Conservation (phyloP, 148 eudicot genomes). For the Pouteria glomerata region DNA sequence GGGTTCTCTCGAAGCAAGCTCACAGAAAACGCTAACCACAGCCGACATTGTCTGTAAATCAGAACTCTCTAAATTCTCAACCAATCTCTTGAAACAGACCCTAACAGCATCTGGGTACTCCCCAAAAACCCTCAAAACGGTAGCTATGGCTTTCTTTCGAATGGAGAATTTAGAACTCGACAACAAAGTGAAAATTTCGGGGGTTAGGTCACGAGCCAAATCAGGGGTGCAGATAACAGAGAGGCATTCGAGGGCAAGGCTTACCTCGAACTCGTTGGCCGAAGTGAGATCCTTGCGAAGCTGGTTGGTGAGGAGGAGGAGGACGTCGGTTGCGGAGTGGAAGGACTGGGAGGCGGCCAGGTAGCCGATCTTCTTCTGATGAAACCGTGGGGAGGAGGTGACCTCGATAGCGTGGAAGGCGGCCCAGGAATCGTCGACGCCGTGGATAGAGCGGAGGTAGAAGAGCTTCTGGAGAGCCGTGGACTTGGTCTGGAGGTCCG, state of each 20-base stretch:
- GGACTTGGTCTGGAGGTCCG: slow-evolving; percentile 68
- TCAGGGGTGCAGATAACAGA: slow-evolving; percentile 51
- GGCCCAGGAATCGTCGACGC: slow-evolving; percentile 53
- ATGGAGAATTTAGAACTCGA: slow-evolving; percentile 44
- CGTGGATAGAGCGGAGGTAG: slow-evolving; percentile 54
- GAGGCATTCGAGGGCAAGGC: slow-evolving; percentile 56
- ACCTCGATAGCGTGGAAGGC: slow-evolving; percentile 76
- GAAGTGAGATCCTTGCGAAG: slow-evolving; percentile 72
- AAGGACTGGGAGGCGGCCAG: slow-evolving; percentile 62
- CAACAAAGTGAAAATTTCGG: slow-evolving; percentile 54
- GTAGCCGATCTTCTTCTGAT: slow-evolving; percentile 59
- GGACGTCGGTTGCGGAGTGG: slow-evolving; percentile 48
- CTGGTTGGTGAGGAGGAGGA: slow-evolving; percentile 73
- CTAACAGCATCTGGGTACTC: slow-evolving; percentile 74
- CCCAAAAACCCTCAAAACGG: slow-evolving; percentile 51
- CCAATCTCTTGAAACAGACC: slow-evolving; percentile 83
- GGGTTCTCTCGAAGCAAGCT: slow-evolving; percentile 59
- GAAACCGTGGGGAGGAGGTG: slow-evolving; percentile 46
- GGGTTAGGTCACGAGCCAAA: slow-evolving; percentile 66
- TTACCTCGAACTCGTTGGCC: slow-evolving; percentile 47
- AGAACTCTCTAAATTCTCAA: slow-evolving; percentile 66
- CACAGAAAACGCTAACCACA: slow-evolving; percentile 67
- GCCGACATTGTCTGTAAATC: slow-evolving; percentile 50
- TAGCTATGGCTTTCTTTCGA: slow-evolving; percentile 62
- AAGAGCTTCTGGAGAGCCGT: slow-evolving; percentile 70